Evolutionary conservation across 208 protist genomes (phyloP).

Genomic region (Leishmania mexicana): DNA sequence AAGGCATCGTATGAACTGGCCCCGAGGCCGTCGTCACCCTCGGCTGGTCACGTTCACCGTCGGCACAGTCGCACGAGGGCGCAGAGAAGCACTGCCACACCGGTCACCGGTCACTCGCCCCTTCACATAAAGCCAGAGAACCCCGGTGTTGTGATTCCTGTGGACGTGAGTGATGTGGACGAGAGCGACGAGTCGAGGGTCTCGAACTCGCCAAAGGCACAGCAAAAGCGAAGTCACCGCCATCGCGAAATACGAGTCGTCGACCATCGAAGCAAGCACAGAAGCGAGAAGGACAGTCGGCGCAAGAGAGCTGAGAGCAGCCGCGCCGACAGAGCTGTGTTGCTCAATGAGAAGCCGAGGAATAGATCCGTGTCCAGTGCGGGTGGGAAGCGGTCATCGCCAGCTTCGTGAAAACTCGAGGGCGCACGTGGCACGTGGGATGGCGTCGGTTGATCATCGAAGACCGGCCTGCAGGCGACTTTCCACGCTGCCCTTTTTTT

Average conservation of each 20-base stretch:
- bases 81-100: background rate
- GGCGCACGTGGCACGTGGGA: constrained; percentile 31
- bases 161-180: background rate
- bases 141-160: background rate
- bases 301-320: background rate
- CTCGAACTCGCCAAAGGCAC: background rate
- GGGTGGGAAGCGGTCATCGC: background rate
- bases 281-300: background rate
- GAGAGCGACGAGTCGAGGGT: constrained; percentile 7
- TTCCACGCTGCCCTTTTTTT: background rate
- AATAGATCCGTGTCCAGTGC: background rate
- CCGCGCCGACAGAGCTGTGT: background rate
- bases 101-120: background rate
- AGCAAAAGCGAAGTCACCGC: constrained; percentile 5
- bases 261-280: constrained; percentile 3
- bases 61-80: constrained; percentile 2
- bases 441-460: constrained; percentile 32
- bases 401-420: constrained; percentile 10
- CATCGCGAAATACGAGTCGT: constrained; percentile 6
- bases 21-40: background rate
- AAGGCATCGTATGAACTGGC: background rate
- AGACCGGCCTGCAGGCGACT: background rate
- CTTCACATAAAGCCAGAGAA: background rate
- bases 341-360: constrained; percentile 11
- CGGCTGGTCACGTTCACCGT: background rate